These are phyloP conservation scores for Mycosphaerella sp. DNA, from an alignment of 2,329 filamentous ascomycete species.

Conservation along the genomic window DNA sequence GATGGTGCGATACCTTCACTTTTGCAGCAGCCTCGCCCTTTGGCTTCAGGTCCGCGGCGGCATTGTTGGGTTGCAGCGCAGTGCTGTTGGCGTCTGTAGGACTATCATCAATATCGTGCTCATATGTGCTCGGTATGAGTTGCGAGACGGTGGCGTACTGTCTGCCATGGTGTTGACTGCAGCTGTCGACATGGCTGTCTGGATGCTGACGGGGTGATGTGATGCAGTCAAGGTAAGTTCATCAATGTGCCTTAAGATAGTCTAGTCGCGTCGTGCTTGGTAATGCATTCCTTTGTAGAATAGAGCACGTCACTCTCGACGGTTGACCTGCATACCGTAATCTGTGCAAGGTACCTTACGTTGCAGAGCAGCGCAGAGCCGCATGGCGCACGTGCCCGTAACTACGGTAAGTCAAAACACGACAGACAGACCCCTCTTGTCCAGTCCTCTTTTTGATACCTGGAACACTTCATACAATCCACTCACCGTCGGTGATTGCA, in stretches of 20 bases:
- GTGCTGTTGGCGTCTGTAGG: conserved; percentile 8
- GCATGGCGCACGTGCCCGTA: too few species aligned
- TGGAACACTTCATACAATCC: too few species aligned
- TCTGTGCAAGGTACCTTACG: too few species aligned
- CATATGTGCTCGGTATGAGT: not conserved
- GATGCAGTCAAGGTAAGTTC: not conserved
- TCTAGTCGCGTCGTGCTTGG: too few species aligned
- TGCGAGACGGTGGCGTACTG: conserved; percentile 10
- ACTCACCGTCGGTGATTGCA: too few species aligned
- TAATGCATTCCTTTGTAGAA: too few species aligned
- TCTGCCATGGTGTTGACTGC: conserved; percentile 1
- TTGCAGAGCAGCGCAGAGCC: too few species aligned
- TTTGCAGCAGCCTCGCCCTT: conserved; percentile 37
- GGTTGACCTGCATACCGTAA: too few species aligned
- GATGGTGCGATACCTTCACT: conserved; percentile 36
- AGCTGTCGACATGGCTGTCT: conserved; percentile 9
- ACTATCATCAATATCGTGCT: conserved; percentile 5
- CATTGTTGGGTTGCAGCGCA: conserved; percentile 37
- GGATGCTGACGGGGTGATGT: conserved; percentile 11
- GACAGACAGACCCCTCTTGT: too few species aligned
- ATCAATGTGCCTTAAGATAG: not conserved
- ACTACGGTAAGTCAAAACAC: too few species aligned
- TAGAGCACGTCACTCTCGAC: not conserved
- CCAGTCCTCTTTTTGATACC: too few species aligned
- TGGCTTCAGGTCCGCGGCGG: conserved; percentile 42